Conservation (phyloP, 148 eudicot genomes). For the Suaeda aralocaspica region DNA sequence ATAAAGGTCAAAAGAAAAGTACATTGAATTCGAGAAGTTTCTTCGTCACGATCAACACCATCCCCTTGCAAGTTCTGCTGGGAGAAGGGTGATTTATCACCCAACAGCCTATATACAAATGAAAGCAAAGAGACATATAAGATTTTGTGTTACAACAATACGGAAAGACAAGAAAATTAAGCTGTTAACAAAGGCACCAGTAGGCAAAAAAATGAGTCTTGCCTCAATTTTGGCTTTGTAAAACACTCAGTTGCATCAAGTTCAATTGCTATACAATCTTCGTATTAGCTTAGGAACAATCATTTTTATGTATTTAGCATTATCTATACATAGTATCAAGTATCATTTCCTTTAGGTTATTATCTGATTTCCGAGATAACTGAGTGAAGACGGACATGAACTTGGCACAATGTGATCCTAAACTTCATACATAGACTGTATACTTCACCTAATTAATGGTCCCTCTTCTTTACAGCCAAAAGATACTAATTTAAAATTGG, state of each 20-base stretch:
- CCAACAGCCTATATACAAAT: slow-evolving; percentile 54
- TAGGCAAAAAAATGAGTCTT: background rate
- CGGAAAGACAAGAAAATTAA: background rate
- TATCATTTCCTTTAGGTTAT: background rate
- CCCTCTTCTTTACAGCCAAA: background rate
- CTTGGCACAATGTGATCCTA: background rate
- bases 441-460: background rate
- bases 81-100: slow-evolving; percentile 89
- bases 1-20: slow-evolving; percentile 18
- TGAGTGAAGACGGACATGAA: background rate
- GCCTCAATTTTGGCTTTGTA: background rate
- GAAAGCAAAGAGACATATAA: slow-evolving; percentile 8
- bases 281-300: background rate
- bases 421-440: background rate
- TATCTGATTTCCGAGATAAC: background rate
- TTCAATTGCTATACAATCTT: background rate
- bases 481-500: no score
- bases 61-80: slow-evolving; percentile 88
- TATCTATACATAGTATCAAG: background rate
- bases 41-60: slow-evolving; percentile 91
- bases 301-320: no score
- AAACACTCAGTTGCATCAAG: background rate
- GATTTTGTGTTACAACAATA: background rate
- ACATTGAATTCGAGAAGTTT: slow-evolving; percentile 94
- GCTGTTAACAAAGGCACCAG: background rate